Evolutionary conservation across 345 rosid genomes (phyloP).

Genomic region (Durio zibethinus): DNA sequence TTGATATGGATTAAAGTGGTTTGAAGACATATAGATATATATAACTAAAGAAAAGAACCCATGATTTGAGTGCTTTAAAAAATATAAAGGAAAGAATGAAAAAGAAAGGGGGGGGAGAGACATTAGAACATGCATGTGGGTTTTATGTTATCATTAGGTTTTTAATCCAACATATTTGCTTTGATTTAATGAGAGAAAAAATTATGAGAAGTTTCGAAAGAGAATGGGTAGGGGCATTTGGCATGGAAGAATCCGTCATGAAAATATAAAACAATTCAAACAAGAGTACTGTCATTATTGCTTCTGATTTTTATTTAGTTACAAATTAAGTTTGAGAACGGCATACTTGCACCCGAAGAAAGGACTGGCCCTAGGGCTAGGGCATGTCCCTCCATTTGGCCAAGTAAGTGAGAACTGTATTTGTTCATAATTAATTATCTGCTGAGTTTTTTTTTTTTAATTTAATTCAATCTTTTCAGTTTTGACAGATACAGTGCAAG

Average conservation of each 20-base stretch:
- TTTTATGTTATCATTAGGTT: constrained; percentile 12
- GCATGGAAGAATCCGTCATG: not conserved
- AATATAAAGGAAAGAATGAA: not conserved
- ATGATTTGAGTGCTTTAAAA: constrained; percentile 13
- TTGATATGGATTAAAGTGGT: not conserved
- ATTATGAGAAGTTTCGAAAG: not conserved
- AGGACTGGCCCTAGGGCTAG: constrained; percentile 3
- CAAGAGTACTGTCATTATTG: not conserved
- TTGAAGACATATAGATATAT: not conserved
- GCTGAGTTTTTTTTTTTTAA: not conserved
- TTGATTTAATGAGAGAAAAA: constrained; percentile 2
- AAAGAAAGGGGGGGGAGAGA: not conserved
- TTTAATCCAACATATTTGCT: constrained; percentile 7
- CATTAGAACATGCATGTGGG: constrained; percentile 21
- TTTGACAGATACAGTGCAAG: not conserved
- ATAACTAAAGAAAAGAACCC: not conserved
- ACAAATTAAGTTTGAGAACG: not conserved
- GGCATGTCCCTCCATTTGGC: constrained; percentile 15
- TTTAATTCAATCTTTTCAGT: not conserved
- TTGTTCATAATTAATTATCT: not conserved
- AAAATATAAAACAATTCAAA: not conserved
- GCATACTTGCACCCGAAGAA: constrained; percentile 20
- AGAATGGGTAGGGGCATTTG: not conserved
- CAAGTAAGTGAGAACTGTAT: not conserved
- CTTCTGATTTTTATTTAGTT: not conserved